These are phyloP conservation scores for Tetrapisispora pingtungensis DNA, from an alignment of 805 yeast species.

Conservation along the genomic window DNA sequence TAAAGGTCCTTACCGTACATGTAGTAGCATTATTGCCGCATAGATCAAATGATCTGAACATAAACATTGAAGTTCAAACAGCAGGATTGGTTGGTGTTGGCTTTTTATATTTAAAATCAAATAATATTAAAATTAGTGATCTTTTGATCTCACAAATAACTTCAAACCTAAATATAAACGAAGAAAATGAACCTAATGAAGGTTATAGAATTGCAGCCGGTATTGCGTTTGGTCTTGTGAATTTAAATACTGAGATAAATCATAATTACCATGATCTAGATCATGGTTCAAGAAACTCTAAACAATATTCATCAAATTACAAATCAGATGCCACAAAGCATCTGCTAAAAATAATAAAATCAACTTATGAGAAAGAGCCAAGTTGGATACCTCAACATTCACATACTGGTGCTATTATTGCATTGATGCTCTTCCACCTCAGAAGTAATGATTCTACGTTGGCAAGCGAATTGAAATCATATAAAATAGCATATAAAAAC, in stretches of 20 bases:
- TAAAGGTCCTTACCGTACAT: conserved; percentile 88
- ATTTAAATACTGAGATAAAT: conserved; percentile 31
- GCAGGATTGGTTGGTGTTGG: conserved; percentile 92
- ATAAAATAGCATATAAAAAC: conserved; percentile 4
- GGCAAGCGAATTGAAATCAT: conserved; percentile 48
- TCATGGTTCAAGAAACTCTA: neutral
- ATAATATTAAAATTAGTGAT: conserved; percentile 80
- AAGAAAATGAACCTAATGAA: conserved; percentile 51
- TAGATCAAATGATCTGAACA: conserved; percentile 85
- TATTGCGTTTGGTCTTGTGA: conserved; percentile 73
- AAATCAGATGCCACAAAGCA: neutral
- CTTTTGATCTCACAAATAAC: conserved; percentile 61
- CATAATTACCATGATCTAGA: neutral
- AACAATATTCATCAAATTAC: neutral
- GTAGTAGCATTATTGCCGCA: conserved; percentile 83
- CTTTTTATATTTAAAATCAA: conserved; percentile 62
- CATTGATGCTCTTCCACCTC: conserved; percentile 64
- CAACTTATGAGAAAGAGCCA: conserved; percentile 18
- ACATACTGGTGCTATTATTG: conserved; percentile 62
- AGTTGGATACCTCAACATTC: conserved; percentile 30
- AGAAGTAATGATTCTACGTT: conserved; percentile 50
- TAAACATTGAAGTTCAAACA: conserved; percentile 71
- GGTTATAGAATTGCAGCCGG: conserved; percentile 85
- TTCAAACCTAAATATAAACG: conserved; percentile 41
- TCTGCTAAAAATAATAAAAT: conserved; percentile 13